These are phyloP conservation scores for Lasiodiplodia theobromae DNA, from an alignment of 2,329 filamentous ascomycete genomes.

Conservation along the genomic window DNA sequence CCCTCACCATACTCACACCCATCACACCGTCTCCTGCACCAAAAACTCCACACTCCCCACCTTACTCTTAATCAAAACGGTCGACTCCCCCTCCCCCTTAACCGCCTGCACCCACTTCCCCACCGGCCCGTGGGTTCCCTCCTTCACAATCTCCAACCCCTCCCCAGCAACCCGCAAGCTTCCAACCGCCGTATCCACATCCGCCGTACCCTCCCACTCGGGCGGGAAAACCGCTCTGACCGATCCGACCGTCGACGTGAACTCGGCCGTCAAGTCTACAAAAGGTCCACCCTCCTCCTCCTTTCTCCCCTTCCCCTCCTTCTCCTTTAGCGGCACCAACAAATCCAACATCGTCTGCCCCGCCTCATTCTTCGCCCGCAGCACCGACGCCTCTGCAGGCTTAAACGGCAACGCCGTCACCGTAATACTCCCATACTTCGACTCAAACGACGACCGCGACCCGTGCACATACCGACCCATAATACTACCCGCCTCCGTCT, in stretches of 20 bases:
- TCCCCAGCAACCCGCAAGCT: background rate
- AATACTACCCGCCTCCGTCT: slow-evolving; percentile 12
- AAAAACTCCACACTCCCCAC: slow-evolving; percentile 12
- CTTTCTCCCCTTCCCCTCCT: background rate
- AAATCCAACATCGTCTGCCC: background rate
- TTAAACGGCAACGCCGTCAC: background rate
- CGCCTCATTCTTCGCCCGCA: background rate
- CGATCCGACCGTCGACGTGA: background rate
- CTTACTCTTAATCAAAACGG: slow-evolving; percentile 1
- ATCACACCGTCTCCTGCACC: background rate
- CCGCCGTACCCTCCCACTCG: background rate
- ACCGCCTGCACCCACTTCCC: slow-evolving; percentile 17
- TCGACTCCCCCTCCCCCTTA: background rate
- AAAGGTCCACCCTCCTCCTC: background rate
- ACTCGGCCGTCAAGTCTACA: background rate
- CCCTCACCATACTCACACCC: background rate
- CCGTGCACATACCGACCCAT: slow-evolving; percentile 1
- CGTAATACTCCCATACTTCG: background rate
- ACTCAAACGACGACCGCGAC: background rate
- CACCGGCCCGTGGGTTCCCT: slow-evolving; percentile 1
- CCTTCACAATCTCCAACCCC: background rate
- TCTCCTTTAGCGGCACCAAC: background rate
- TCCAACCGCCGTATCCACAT: slow-evolving; percentile 1
- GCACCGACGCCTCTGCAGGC: background rate
- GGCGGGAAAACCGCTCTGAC: background rate